Evolutionary conservation across 2,329 filamentous ascomycete species (phyloP), one percentile per base, ranked within the genome.

Genomic region (Botrytis porri): DNA sequence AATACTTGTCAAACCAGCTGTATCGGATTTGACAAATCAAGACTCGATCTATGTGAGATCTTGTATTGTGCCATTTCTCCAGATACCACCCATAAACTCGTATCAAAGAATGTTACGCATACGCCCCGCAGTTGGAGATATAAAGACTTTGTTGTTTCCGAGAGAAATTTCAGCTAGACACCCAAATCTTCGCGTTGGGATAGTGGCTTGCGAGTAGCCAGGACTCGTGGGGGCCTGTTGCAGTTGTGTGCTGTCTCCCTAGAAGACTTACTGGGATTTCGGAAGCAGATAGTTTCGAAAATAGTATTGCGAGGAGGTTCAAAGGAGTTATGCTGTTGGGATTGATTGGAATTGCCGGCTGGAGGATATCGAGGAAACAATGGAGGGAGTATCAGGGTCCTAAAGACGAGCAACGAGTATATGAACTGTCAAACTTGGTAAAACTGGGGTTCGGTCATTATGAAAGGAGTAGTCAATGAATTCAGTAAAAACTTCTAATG

Each of bases 21-120:
- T 86, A 67, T 84, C 9, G 92, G 81, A 77, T 93, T 95, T 73
- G 87, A 91, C 2, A 94, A 84, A 77, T 95, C 92, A 78, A 95
- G 94, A 54, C 94, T 93, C 72, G 95, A 78, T 20, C 75, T 76
- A 25, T 78, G 75, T 14, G 18, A 9, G 6, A 12, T 20, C 16
- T 35, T 63, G 4, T n/a, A 35, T 25, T 32, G 18, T 9, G 59
- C 25, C 18, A 32, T 29, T 14, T 54, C 18, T 9, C 73, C 48
- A 3, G 76, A 89, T 84, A 91, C 89, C 80, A 1, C 92, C 92
- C 69, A 87, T 82, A 75, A 89, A 90, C 1, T 78, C 79, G 77
- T 79, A 81, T 70, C 85, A 81, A 71, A 92, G 90, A 1, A 89
- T 89, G 59, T 83, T 83, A 20, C 81, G 77, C 0, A 86, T 89